These are phyloP conservation scores for Nicotiana knightiana DNA, from an alignment of 257 asterid species.

Conservation along the genomic window DNA sequence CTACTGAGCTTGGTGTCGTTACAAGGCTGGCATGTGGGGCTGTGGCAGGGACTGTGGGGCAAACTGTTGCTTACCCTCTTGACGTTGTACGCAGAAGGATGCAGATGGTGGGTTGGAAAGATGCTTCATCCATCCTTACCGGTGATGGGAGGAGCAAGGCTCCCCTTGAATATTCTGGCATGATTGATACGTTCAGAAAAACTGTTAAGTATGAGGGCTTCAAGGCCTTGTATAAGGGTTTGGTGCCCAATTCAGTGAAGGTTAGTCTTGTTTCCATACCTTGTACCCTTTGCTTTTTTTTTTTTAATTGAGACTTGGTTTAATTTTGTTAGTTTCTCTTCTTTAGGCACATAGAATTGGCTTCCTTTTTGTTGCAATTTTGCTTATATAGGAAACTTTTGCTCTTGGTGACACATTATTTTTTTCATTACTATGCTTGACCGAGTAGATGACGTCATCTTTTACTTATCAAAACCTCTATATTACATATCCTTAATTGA, in stretches of 20 bases:
- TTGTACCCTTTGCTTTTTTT: background rate
- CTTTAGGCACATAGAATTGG: background rate
- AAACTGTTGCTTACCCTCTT: conserved; percentile 95
- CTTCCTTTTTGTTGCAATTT: background rate
- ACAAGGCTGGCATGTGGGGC: conserved; percentile 96
- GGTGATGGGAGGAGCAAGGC: conserved; percentile 77
- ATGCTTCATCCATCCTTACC: conserved; percentile 70
- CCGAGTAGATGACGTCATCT: background rate
- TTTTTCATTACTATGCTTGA: background rate
- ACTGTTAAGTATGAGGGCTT: conserved; percentile 83
- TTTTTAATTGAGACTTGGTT: background rate
- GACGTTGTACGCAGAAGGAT: conserved; percentile 94
- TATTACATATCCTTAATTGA: background rate
- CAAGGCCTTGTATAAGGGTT: conserved; percentile 90
- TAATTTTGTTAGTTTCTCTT: background rate
- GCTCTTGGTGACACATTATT: background rate
- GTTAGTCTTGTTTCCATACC: conserved; percentile 34
- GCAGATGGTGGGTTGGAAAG: conserved; percentile 99
- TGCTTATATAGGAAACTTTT: background rate
- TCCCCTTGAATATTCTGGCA: conserved; percentile 73
- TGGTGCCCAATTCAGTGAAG: conserved; percentile 97
- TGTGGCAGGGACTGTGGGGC: conserved; percentile 95
- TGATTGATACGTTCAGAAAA: conserved; percentile 94
- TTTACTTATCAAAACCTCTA: background rate
- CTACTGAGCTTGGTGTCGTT: conserved; percentile 61